Evolutionary conservation across 2,329 filamentous ascomycete genomes (phyloP), one percentile per base, ranked within the genome.

Genomic region (Colletotrichum eremochloae): DNA sequence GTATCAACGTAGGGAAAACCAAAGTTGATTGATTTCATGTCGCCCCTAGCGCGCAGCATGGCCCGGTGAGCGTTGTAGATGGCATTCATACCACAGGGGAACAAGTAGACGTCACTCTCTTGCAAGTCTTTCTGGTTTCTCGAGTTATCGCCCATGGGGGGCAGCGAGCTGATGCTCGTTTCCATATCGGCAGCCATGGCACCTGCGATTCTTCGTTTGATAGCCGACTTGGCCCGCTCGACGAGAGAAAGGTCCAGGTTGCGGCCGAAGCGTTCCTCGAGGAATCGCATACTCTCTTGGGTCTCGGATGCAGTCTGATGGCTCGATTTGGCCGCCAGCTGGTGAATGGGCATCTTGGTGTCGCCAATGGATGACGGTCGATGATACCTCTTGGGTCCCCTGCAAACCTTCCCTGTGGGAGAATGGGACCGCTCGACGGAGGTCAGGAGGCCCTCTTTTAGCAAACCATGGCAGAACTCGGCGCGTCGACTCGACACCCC

Each of bases 1-100:
- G 96, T 98, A 81, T 99, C 96, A 64, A 98, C 94, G 77, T 99
- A 99, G 0, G 96, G 95, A 77, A 99, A 99, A n/a, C 96, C 96
- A 78, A 94, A 98, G 78, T 93, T 95, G 79, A 99, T 91, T 80
- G 94, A 97, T 81, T 94, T 93, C 72, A 89, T 79, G 9, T 86
- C 84, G 3, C 91, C 90, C 48, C 91, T 89, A 0, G 90, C 87
- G 63, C 86, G 84, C 74, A 96, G 84, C 63, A 98, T 84, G 55
- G 89, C 90, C 61, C 92, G 91, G 80, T 99, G 96, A 0, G 93
- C 88, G 76, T 94, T 94, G 84, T 94, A 99, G 56, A 99, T 98
- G 63, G 96, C 91, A 78, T 94, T 98, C 95, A 99, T 99, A 48
- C 96, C 96, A 52, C 89, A 92, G 0, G 96, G 94, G 68, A 93